Evolutionary conservation across 2,329 filamentous ascomycete species (phyloP).

Genomic region (Orbilia oligospora): DNA sequence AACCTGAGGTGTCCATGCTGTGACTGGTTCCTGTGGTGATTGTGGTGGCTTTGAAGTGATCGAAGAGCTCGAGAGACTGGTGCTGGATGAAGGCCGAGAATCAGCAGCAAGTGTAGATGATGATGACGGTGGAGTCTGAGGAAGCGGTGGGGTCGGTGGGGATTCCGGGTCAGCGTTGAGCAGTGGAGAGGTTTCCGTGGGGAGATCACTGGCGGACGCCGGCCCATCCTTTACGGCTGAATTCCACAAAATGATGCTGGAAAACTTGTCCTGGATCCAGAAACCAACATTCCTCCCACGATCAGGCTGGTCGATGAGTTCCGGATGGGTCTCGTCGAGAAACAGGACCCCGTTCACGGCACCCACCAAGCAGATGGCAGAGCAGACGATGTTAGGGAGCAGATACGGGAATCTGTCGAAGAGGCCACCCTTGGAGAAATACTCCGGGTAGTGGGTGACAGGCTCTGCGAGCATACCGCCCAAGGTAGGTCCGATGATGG

Average conservation of each 20-base stretch:
- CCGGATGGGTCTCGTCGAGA: slow-evolving; percentile 91
- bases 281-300: slow-evolving; percentile 81
- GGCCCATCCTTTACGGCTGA: background rate
- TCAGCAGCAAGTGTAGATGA: background rate
- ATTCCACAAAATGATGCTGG: slow-evolving; percentile 5
- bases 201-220: background rate
- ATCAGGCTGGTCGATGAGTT: slow-evolving; percentile 83
- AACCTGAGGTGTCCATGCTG: slow-evolving; percentile 85
- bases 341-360: slow-evolving; percentile 86
- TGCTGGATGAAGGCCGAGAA: slow-evolving; percentile 23
- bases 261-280: slow-evolving; percentile 70
- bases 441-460: slow-evolving; percentile 81
- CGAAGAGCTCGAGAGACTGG: background rate
- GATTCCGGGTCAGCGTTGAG: slow-evolving; percentile 63
- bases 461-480: slow-evolving; percentile 91
- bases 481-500: slow-evolving; percentile 69
- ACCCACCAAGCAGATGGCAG: slow-evolving; percentile 80
- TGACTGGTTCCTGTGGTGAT: slow-evolving; percentile 69
- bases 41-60: slow-evolving; percentile 3
- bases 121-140: slow-evolving; percentile 64
- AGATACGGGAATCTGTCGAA: slow-evolving; percentile 92
- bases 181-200: slow-evolving; percentile 63
- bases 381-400: slow-evolving; percentile 91
- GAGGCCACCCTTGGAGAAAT: slow-evolving; percentile 80
- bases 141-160: slow-evolving; percentile 64